phyloP scores from a whole-genome alignment of 768 basidiomycete species.

The Termitomyces titanicus region DNA sequence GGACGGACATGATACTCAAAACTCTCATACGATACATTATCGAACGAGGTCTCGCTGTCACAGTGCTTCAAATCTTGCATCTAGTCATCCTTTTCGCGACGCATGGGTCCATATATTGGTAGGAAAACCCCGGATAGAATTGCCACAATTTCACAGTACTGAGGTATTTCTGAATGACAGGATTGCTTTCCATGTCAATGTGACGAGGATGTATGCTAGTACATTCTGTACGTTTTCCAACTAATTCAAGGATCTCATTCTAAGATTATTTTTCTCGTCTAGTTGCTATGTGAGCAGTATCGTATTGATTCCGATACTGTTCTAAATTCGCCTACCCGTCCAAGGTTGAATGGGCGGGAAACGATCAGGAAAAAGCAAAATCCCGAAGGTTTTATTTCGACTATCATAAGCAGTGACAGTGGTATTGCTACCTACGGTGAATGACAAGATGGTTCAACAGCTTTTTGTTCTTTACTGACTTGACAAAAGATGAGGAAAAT shows the following conservation, averaged over 20 bases:
- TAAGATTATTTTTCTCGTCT: not conserved
- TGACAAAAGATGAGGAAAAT: not conserved
- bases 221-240: not conserved
- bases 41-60: not conserved
- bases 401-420: too few relatives aligned
- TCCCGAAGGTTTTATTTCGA: not conserved
- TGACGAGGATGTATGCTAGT: not conserved
- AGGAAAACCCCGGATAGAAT: not conserved
- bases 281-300: not conserved
- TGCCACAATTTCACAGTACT: not conserved
- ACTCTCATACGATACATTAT: not conserved
- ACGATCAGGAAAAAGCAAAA: not conserved
- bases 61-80: not conserved
- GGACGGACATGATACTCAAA: not conserved
- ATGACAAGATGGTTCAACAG: not conserved
- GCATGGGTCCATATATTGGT: not conserved
- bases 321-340: not conserved
- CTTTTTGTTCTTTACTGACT: too few relatives aligned
- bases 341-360: not conserved
- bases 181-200: not conserved
- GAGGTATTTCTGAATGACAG: not conserved
- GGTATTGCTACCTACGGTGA: not conserved
- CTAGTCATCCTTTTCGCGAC: not conserved
- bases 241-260: not conserved
- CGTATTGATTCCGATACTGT: too few relatives aligned